These are phyloP conservation scores for Ceratobasidium sp. DNA, from an alignment of 1,284 basidiomycete genomes.

Conservation along the genomic window DNA sequence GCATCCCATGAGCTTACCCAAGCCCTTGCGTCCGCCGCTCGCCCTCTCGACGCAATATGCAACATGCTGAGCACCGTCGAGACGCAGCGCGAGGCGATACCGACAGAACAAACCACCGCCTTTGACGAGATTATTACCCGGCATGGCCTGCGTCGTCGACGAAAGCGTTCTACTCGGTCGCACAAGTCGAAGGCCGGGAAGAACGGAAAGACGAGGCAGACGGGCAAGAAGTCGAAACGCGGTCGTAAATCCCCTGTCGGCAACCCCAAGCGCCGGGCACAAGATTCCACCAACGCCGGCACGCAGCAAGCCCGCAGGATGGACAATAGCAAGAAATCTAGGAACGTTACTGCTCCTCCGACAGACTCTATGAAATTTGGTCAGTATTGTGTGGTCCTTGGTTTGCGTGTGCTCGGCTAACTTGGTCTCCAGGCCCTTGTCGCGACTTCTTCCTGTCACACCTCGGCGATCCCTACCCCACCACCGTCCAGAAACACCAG, in stretches of 20 bases:
- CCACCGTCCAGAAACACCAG: conserved; percentile 39
- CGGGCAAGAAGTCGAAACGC: conserved; percentile 35
- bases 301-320: neutral
- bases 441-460: conserved; percentile 41
- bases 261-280: conserved; percentile 31
- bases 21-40: neutral
- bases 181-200: conserved; percentile 35
- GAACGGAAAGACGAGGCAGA: conserved; percentile 12
- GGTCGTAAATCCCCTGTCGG: conserved; percentile 32
- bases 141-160: neutral
- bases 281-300: neutral
- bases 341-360: conserved; percentile 30
- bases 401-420: conserved; percentile 14
- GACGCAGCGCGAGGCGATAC: neutral
- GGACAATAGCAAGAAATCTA: conserved; percentile 15
- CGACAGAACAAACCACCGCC: neutral
- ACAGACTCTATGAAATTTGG: conserved; percentile 36
- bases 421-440: conserved; percentile 37
- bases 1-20: neutral
- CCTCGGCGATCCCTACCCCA: conserved; percentile 41
- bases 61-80: neutral
- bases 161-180: conserved; percentile 15
- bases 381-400: neutral
- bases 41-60: neutral
- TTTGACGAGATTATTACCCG: neutral